Evolutionary conservation across 1,139 yeast genomes (phyloP), one percentile per base, ranked within the genome.

Genomic region (Hemisphaericaspora lyxosophila): DNA sequence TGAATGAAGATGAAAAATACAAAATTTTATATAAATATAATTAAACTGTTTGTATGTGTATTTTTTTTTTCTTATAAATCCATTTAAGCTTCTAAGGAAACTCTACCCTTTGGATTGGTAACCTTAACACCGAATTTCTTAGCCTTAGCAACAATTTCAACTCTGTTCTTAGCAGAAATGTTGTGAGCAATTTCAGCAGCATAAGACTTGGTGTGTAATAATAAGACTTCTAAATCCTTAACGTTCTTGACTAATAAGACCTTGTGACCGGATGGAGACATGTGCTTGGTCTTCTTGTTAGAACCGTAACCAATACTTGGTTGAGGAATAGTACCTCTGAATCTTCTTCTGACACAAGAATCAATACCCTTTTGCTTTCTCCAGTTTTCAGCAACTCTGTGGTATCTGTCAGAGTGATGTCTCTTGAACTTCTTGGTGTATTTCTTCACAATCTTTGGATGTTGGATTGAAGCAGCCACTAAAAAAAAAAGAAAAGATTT

Each of bases 301-400:
- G 97, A 89, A 76, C 98, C 97, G 82, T 87, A 94, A 80, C 99
- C 99, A 67, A 94, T 90, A 81, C 86, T 90, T 81, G 99, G 99
- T 83, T 90, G 95, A 66, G 92, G 81, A 70, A 92, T 86, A 77
- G 94, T 85, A 68, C 98, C 98, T 85, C 97, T 88, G 95, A 92
- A 94, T 82, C 97, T 88, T 83, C 97, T 90, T 84, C 97, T 90
- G 73, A 90, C 97, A 79, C 90, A 84, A 63, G 97, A 90, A 82
- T 94, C 99, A 70, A 94, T 94, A 92, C 99, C 99, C 88, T 90
- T 92, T 80, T 94, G 98, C 81, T 92, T 92, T 88, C 99, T 92
- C 98, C 98, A 94, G 83, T 84, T 85, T 78, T 88, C 97, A 65
- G 89, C 78, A 60, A 92, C 97, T 78, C 98, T 90, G 82, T 82